These are phyloP conservation scores for Wickerhamomyces canadensis DNA, from an alignment of 805 yeast genomes.

Conservation along the genomic window DNA sequence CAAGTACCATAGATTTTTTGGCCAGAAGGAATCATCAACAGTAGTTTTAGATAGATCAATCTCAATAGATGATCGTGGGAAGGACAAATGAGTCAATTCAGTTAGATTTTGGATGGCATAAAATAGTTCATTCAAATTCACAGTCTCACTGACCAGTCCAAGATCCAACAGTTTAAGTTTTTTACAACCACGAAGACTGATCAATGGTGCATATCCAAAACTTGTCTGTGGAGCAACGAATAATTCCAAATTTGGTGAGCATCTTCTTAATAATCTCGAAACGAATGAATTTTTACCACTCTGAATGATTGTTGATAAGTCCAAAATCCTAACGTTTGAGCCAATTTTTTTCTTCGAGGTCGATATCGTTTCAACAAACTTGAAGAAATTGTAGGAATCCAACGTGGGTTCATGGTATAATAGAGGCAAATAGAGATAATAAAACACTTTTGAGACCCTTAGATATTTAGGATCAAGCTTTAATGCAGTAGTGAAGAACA, in stretches of 20 bases:
- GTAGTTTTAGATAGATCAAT: constrained; percentile 39
- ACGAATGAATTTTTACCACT: constrained; percentile 89
- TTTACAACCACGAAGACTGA: constrained; percentile 70
- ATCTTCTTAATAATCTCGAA: constrained; percentile 74
- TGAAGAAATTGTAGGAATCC: constrained; percentile 59
- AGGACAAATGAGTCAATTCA: constrained; percentile 66
- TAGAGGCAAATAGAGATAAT: constrained; percentile 52
- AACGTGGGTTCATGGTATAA: constrained; percentile 62
- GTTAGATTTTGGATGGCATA: constrained; percentile 60
- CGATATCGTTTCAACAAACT: constrained; percentile 67
- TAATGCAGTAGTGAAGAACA: constrained; percentile 21
- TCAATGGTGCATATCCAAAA: constrained; percentile 85
- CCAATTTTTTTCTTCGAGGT: constrained; percentile 46
- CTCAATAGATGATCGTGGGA: constrained; percentile 81
- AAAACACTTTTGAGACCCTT: constrained; percentile 57
- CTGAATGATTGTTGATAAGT: constrained; percentile 77
- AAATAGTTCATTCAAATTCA: constrained; percentile 76
- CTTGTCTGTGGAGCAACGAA: constrained; percentile 93
- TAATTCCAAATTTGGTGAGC: constrained; percentile 55
- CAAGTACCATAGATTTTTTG: constrained; percentile 62
- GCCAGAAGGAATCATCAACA: constrained; percentile 63
- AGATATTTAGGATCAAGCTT: constrained; percentile 44
- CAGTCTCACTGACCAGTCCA: constrained; percentile 84
- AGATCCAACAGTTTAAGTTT: constrained; percentile 64
- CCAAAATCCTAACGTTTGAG: constrained; percentile 55